A percentile compares a stretch with the other conserved stretches of the same genome.
Conservation (phyloP, 108 stramenopile genomes). For the Pseudonitzschia multiseries region DNA sequence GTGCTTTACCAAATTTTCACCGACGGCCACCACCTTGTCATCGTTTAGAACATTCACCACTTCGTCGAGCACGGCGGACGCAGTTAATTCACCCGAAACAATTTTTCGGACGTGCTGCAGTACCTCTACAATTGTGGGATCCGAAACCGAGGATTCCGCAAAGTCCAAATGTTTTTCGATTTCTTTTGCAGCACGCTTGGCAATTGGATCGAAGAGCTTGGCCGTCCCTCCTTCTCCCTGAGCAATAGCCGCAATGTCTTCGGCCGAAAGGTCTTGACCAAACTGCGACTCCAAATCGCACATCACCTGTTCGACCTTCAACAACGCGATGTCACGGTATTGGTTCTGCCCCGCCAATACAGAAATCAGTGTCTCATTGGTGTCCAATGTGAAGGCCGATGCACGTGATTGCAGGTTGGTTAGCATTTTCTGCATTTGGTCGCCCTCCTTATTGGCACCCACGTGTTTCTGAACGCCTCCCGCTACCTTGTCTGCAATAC, state of each 20-base stretch:
- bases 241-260: constrained; percentile 76
- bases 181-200: constrained; percentile 76
- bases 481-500: constrained; percentile 9
- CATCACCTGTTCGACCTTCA: constrained; percentile 74
- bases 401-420: constrained; percentile 59
- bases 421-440: constrained; percentile 56
- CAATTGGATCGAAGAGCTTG: constrained; percentile 83
- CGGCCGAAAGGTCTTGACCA: constrained; percentile 65
- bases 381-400: constrained; percentile 47
- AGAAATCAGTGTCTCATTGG: constrained; percentile 86
- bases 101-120: constrained; percentile 75
- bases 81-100: constrained; percentile 67
- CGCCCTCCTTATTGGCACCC: constrained; percentile 19
- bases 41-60: constrained; percentile 78
- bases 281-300: constrained; percentile 70
- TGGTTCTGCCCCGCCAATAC: constrained; percentile 59
- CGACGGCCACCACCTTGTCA: constrained; percentile 72
- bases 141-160: constrained; percentile 67
- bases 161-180: constrained; percentile 80
- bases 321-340: constrained; percentile 74
- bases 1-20: constrained; percentile 66
- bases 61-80: constrained; percentile 70
- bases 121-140: constrained; percentile 50
- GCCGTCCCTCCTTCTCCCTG: constrained; percentile 79
- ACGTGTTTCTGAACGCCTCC: constrained; percentile 9